Conservation (phyloP, 805 yeast genomes). For the Candida awuae region DNA sequence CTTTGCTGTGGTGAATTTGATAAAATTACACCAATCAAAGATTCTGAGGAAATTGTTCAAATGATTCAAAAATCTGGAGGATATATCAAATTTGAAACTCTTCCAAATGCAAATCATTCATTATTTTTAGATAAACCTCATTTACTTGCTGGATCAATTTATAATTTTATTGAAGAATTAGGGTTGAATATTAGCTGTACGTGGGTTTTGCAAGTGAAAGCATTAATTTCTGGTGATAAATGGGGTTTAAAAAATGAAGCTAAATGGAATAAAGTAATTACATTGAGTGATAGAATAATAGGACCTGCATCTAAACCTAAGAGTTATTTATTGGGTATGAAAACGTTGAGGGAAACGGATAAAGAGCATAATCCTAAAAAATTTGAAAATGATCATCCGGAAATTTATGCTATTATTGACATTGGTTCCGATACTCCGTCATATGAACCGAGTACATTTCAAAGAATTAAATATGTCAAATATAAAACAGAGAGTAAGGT, state of each 20-base stretch:
- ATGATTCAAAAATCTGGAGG: constrained; percentile 20
- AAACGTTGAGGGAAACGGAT: constrained; percentile 63
- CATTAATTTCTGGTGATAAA: constrained; percentile 57
- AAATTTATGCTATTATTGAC: constrained; percentile 54
- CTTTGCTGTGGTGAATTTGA: constrained; percentile 55
- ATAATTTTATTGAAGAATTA: constrained; percentile 45
- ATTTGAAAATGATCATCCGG: constrained; percentile 44
- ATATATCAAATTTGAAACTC: constrained; percentile 29
- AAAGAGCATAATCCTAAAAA: constrained; percentile 46
- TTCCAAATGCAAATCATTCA: constrained; percentile 57
- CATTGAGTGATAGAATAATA: constrained; percentile 23
- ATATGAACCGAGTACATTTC: constrained; percentile 52
- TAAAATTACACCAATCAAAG: constrained; percentile 38
- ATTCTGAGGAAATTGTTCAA: neutral
- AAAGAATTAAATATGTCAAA: constrained; percentile 51
- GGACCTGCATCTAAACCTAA: constrained; percentile 20
- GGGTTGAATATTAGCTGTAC: constrained; percentile 51
- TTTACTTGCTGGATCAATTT: constrained; percentile 49
- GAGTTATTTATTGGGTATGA: constrained; percentile 60
- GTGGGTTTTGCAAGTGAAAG: constrained; percentile 62
- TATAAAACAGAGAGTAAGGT: constrained; percentile 73
- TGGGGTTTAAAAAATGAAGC: constrained; percentile 74
- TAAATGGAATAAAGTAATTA: constrained; percentile 55
- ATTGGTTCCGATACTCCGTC: constrained; percentile 67
- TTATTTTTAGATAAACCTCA: constrained; percentile 57